These are phyloP conservation scores for Lactarius akahatsu DNA, from an alignment of 768 basidiomycete species.

Conservation along the genomic window DNA sequence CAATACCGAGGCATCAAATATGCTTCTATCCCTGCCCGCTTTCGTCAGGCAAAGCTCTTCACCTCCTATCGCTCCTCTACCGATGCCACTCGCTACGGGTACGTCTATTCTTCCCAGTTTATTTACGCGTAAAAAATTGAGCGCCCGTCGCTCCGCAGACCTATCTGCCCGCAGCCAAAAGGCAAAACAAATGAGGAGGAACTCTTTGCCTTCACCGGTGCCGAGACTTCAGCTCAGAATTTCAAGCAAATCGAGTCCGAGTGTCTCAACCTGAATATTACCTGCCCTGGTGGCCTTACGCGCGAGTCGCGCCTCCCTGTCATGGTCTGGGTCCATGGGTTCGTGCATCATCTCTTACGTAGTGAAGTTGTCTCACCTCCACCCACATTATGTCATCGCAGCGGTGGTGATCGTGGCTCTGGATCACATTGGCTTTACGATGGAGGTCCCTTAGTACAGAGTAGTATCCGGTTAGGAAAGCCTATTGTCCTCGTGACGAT, in stretches of 20 bases:
- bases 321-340: conserved; percentile 90
- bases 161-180: conserved; percentile 70
- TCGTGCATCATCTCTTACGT: conserved; percentile 32
- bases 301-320: conserved; percentile 61
- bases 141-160: conserved; percentile 41
- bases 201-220: conserved; percentile 56
- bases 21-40: conserved; percentile 68
- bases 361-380: conserved; percentile 14
- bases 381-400: conserved; percentile 34
- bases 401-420: conserved; percentile 69
- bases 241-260: conserved; percentile 73
- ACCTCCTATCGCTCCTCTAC: conserved; percentile 56
- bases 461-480: conserved; percentile 59
- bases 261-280: conserved; percentile 78
- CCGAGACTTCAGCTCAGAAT: conserved; percentile 52
- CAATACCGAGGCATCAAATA: conserved; percentile 82
- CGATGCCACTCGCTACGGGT: conserved; percentile 71
- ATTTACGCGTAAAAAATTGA: conserved; percentile 2
- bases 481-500: conserved; percentile 71
- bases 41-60: conserved; percentile 67
- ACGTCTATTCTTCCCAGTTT: conserved; percentile 30
- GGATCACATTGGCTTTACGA: conserved; percentile 80
- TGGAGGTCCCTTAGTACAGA: conserved; percentile 66
- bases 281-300: conserved; percentile 60
- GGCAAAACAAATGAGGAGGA: conserved; percentile 54